Evolutionary conservation across 495 filamentous ascomycete species (phyloP), one percentile per base, ranked within the genome.

Genomic region (Saxophila tyrrhenica): DNA sequence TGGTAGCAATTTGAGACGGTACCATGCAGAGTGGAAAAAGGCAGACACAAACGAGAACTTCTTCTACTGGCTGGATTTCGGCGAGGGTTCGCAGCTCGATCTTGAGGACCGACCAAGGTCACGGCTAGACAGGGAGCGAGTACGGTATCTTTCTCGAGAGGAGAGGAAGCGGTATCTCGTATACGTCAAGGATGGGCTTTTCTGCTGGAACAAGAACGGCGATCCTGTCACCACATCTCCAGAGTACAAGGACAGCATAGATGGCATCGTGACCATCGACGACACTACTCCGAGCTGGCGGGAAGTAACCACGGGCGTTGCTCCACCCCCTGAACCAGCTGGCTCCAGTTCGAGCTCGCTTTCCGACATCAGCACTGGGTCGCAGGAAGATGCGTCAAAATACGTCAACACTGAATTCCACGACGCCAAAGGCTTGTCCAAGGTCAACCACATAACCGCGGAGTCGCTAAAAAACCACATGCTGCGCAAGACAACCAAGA

Each of bases 41-140:
- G 71, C 77, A 1, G 73, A 84, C 11, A 90, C 86, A 0, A 77
- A 78, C 8, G 82, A 96, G 66, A 95, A 91, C 63, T 96, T 94
- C 74, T 96, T 95, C 66, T 89, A 88, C 68, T 95, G 90, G 89
- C 74, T 95, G n/a, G 90, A 96, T 65, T 70, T 86, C 48, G 90
- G 90, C 2, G 63, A 64, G 19, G 69, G 69, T 3, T 60, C 50
- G 56, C 48, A 65, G 24, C 52, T 69, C 24, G 69, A 72, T 53
- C 59, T 68, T 38, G 68, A 65, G 41, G 68, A 66, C 2, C 61
- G 67, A 24, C 68, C 69, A 17, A 48, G 69, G 51, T 65, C 63
- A 44, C 44, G 65, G 10, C 53, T 72, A 24, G 68, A 70, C 23
- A 59, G 55, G 41, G 67, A 69, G 49, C 67, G 62, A 39, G 67